Conservation (phyloP, 2,329 filamentous ascomycete species). For the Onygena corvina region DNA sequence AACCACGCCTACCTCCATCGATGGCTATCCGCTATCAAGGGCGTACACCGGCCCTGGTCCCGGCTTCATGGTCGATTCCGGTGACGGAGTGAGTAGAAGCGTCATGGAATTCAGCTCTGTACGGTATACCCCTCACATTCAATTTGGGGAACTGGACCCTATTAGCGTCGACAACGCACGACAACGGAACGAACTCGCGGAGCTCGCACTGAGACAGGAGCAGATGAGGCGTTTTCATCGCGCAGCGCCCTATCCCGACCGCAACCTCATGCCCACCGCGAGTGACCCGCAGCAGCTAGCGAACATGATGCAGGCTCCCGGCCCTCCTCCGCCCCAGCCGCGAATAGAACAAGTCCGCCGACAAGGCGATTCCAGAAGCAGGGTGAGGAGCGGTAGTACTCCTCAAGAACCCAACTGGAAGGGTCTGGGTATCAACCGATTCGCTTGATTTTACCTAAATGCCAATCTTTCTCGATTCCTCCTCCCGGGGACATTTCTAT, state of each 20-base stretch:
- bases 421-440: slow-evolving; percentile 18
- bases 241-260: slow-evolving; percentile 17
- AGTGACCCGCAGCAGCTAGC: slow-evolving; percentile 14
- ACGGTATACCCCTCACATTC: slow-evolving; percentile 15
- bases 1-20: slow-evolving; percentile 12
- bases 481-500: background rate
- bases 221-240: slow-evolving; percentile 7
- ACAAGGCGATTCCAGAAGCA: background rate
- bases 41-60: slow-evolving; percentile 18
- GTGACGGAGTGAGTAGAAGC: slow-evolving; percentile 13
- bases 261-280: slow-evolving; percentile 19
- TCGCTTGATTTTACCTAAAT: background rate
- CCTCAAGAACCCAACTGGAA: slow-evolving; percentile 20
- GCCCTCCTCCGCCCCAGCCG: background rate
- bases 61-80: slow-evolving; percentile 19
- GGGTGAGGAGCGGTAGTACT: slow-evolving; percentile 17
- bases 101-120: slow-evolving; percentile 14
- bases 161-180: slow-evolving; percentile 18
- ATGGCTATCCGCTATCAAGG: slow-evolving; percentile 16
- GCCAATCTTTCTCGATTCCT: slow-evolving; percentile 8
- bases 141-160: slow-evolving; percentile 19
- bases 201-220: background rate
- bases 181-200: slow-evolving; percentile 12
- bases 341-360: slow-evolving; percentile 7
- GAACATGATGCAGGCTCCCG: background rate